Conservation (phyloP, 139 green algal species). For the Chlorella sp. region DNA sequence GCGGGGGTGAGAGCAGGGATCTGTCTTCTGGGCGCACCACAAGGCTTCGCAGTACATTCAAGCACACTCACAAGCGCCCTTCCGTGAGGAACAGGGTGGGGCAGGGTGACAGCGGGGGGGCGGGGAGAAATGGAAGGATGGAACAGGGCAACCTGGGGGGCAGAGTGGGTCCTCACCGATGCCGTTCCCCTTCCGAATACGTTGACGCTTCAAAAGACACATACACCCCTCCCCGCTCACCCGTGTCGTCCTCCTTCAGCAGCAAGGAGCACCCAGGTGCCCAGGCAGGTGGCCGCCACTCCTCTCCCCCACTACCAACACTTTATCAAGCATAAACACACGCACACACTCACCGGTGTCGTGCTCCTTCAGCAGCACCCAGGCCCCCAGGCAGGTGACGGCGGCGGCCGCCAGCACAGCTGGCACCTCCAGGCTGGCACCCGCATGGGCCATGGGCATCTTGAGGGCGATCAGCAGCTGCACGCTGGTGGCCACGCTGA, state of each 20-base stretch:
- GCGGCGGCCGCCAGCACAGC: conserved; percentile 46
- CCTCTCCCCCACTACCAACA: too few species aligned
- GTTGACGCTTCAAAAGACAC: neutral
- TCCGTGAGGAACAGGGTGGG: neutral
- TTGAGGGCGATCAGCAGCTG: conserved; percentile 62
- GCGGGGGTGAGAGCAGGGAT: too few species aligned
- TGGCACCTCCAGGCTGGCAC: conserved; percentile 31
- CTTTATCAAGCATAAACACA: neutral
- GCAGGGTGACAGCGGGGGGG: neutral
- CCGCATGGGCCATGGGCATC: conserved; percentile 11
- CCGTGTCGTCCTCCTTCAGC: neutral
- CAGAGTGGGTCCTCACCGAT: too few species aligned
- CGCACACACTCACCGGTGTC: conserved; percentile 12
- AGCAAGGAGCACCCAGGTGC: neutral
- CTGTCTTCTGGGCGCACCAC: too few species aligned
- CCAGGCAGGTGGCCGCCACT: too few species aligned
- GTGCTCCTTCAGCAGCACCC: conserved; percentile 3
- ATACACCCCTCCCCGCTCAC: too few species aligned
- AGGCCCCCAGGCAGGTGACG: conserved; percentile 38
- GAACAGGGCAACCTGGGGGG: too few species aligned
- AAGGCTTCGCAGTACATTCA: too few species aligned
- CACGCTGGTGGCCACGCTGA: conserved; percentile 65
- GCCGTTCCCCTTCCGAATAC: neutral
- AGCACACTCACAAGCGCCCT: too few species aligned
- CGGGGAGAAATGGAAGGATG: too few species aligned